Base-by-base conservation (phyloP, 2,329 filamentous ascomycete genomes). In the Lasiodiplodia sp. region DNA sequence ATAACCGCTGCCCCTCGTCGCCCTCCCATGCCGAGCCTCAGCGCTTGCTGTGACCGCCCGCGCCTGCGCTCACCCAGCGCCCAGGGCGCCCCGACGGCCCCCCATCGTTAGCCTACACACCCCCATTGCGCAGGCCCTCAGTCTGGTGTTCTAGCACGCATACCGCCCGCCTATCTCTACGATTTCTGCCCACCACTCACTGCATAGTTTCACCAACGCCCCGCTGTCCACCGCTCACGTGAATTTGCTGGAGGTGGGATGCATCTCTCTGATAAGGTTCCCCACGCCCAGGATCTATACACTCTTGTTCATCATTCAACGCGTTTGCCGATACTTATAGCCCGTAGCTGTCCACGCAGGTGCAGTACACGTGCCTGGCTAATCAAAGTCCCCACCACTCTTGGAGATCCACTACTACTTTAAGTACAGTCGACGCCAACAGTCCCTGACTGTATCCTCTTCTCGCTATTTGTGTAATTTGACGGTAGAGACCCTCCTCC, bases 21-120 rank as follows among this genome's bases (percentile, higher is more conserved):
- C 31, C 18, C 51, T 37, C 55, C n/a, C 40, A 23, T 49, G 58
- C 40, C 58, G 25, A 62, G 58, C 40, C 16, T 49, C 25, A 49
- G 18, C 44, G 44, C 44, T 34, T 34, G 31, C 31, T 10, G 31
- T 34, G 31, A 34, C 44, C 44, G n/a, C 44, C 44, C 18, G 44
- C 44, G 18, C 44, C 44, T 10, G 6, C 44, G 44, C 44, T n/a
- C 18, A 47, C 44, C 6, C 44, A 47, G 44, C 44, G 44, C 18
- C 51, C 51, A 53, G 6, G 21, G 23, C 23, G 51, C n/a, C 51
- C 51, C 51, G n/a, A 53, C 23, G 16, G 51, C 51, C 25, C 53
- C 14, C 53, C 53, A 31, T 56, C 31, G 16, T 16, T 31, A 21
- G 53, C 28, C 53, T 28, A 56, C 12, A n/a, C 25, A 11, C 53